Evolutionary conservation across 2,329 filamentous ascomycete species (phyloP).

Genomic region (Alternaria sp.): DNA sequence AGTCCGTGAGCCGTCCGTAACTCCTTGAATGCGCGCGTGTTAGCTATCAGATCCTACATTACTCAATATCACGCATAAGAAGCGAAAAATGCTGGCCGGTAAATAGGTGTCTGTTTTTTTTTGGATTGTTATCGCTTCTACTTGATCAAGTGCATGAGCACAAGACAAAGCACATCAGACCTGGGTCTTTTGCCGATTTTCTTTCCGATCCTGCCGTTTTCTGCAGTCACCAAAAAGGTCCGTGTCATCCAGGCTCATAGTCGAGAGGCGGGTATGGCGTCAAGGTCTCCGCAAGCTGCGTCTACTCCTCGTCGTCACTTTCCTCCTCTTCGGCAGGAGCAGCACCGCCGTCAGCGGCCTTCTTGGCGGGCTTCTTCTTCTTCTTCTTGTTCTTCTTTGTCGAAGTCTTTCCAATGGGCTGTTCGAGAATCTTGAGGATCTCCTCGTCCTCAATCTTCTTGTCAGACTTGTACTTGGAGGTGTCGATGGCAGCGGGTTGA

Average conservation of each 20-base stretch:
- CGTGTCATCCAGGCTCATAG: constrained; percentile 1
- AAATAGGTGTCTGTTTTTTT: constrained; percentile 5
- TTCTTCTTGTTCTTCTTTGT: constrained; percentile 86
- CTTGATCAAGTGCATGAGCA: constrained; percentile 4
- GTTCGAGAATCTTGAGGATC: constrained; percentile 91
- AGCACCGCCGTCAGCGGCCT: constrained; percentile 61
- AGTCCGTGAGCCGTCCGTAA: not conserved
- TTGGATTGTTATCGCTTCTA: constrained; percentile 14
- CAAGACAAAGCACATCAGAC: not conserved
- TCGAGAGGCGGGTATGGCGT: not conserved
- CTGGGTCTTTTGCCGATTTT: not conserved
- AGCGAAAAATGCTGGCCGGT: not conserved
- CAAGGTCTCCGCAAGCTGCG: not conserved
- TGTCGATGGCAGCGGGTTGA: constrained; percentile 75
- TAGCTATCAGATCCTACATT: not conserved
- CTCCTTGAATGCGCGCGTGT: not conserved
- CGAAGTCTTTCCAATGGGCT: constrained; percentile 71
- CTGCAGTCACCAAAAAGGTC: not conserved
- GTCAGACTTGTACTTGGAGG: constrained; percentile 86
- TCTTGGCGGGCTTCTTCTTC: constrained; percentile 75
- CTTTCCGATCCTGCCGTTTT: not conserved
- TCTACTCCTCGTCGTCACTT: constrained; percentile 46
- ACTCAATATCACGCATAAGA: not conserved
- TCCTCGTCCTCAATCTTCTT: constrained; percentile 99
- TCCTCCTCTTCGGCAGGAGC: constrained; percentile 47